Evolutionary conservation across 164 flowering plant genomes (phyloP), one percentile per base, ranked within the genome.

Genomic region (Hamamelis virginiana): DNA sequence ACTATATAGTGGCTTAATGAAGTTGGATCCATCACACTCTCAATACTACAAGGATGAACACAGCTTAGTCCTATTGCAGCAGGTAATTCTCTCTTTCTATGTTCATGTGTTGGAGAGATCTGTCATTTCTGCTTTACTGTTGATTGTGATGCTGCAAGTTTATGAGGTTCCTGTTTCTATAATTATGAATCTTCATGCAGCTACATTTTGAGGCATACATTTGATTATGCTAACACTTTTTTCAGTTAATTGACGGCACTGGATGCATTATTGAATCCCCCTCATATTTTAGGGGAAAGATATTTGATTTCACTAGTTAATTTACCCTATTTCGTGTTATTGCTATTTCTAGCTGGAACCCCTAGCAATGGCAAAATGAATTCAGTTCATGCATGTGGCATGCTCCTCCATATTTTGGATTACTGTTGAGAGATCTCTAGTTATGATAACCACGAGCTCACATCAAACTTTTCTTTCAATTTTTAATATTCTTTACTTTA

Each of bases 1-100:
- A 52, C 78, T 94, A 60, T 87, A 78, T 72, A 53, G 27, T 58
- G 91, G 86, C 57, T 79, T 94, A 74, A 84, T 84, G 84, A 84
- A 81, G 72, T 47, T 82, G 77, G 98, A 94, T 66, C 91, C 92
- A 25, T 19, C 84, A 38, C 98, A 92, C 77, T 74, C 69, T 59
- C 76, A 75, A 64, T 87, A 80, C 73, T 94, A 94, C 86, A 88
- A 84, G 82, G 97, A 90, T 66, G 75, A 84, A 62, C 79, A 73
- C 68, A 88, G 97, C 81, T 64, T 83, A 66, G 82, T 80, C 65
- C 74, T 91, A 47, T 50, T 92, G 69, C 86, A 75, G 67, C 83
- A 89, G 94, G 98, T 91, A 65, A 59, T 51, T 77, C 14, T 59
- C 59, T 27, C 44, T 43, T 63, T 33, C 41, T 33, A 2, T 44